Base-by-base conservation (phyloP, 768 basidiomycete genomes). In the Pulveroboletus sp. region DNA sequence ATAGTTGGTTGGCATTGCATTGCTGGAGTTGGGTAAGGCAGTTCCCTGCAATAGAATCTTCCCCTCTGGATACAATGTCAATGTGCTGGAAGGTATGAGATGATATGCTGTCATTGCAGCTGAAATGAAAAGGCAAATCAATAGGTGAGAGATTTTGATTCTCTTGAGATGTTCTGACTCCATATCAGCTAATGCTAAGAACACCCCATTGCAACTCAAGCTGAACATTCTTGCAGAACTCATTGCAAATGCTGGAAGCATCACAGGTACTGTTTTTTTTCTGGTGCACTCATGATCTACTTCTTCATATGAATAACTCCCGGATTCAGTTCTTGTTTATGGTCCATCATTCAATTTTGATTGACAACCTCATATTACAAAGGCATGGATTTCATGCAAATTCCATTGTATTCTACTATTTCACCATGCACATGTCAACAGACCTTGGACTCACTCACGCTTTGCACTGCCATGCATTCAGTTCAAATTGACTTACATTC, bases 1-100 rank as follows among this genome's bases (percentile, higher is more conserved):
- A 79, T 97, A 27, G 96, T 98, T 26, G 96, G 96, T 36, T n/a
- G 95, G 98, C 59, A 77, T 99, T 50, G 89, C 89, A 16, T 73
- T 90, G 16, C 68, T 98, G 32, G 94, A 98, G 73, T 92, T 95
- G 1, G 96, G 96, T 48, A 95, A 99, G 65, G 85, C 98, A 50
- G 65, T 98, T 13, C 96, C 96, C 41, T 95, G 93, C 68, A 96
- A 99, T 63, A 96, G 96, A 46, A 76, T 99, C 61, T 96, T 95
- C 72, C 71, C 98, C 24, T 74, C 80, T 8, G 95, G 96, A 17
- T 90, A 98, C 69, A 93, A 92, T 55, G 86, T 97, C 58, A 86
- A 95, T 69, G 90, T 99, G 32, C 71, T 93, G 19, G 96, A 98
- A 69, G 96, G 96, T 36, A 86, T 95, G 38, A 96, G 96, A 23